These are phyloP conservation scores for Ophiostoma piceae DNA, from an alignment of 2,329 filamentous ascomycete genomes.

Conservation along the genomic window DNA sequence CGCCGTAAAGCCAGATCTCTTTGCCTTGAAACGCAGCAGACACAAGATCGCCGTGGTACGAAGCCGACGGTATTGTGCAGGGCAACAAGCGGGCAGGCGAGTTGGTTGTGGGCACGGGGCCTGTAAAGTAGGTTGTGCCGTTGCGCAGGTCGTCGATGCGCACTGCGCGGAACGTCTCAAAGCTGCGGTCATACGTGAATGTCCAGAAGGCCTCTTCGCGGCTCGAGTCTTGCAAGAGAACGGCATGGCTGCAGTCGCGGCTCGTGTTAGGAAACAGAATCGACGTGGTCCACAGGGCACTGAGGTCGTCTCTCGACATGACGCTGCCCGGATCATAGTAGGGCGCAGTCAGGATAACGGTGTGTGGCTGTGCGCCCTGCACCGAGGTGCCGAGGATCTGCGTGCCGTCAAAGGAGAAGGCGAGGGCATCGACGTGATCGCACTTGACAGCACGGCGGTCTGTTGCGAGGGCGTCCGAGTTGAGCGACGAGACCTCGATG, in stretches of 20 bases:
- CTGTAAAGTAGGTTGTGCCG: conserved; percentile 74
- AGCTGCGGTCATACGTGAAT: conserved; percentile 70
- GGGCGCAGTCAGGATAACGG: conserved; percentile 72
- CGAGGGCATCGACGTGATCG: conserved; percentile 65
- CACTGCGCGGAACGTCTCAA: conserved; percentile 73
- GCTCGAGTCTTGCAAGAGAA: conserved; percentile 57
- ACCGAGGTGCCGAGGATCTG: conserved; percentile 72
- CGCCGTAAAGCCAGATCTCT: conserved; percentile 72
- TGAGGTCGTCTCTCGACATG: conserved; percentile 61
- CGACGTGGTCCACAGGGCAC: conserved; percentile 77
- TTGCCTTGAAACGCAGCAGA: conserved; percentile 67
- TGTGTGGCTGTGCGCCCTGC: conserved; percentile 58
- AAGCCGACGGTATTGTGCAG: conserved; percentile 63
- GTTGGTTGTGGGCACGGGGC: conserved; percentile 51
- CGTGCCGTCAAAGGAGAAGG: conserved; percentile 72
- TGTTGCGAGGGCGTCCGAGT: conserved; percentile 55
- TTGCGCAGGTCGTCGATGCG: conserved; percentile 69
- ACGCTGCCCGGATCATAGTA: conserved; percentile 69
- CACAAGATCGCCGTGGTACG: conserved; percentile 64
- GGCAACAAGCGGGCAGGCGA: conserved; percentile 59
- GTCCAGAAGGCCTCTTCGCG: conserved; percentile 67
- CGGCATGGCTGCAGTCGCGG: conserved; percentile 70
- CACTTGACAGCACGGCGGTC: conserved; percentile 74
- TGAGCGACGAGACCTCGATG: conserved; percentile 80
- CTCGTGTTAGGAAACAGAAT: conserved; percentile 80